Percentiles rank a stretch among this genome's conserved stretches.
phyloP scores from a whole-genome alignment of 495 filamentous ascomycete genomes.

The Xylaria flabelliformis region DNA sequence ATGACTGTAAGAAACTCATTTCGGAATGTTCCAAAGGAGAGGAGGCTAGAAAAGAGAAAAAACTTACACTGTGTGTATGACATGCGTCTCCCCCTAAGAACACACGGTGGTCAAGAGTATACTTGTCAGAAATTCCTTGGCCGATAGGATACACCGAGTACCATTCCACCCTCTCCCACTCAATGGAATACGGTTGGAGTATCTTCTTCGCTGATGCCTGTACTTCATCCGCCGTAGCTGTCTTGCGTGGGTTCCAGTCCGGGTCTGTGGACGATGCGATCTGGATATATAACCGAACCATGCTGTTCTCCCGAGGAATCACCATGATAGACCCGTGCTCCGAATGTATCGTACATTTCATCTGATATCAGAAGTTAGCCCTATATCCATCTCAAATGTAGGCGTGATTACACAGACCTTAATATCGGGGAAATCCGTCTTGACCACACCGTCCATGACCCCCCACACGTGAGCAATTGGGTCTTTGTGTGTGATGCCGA shows the following conservation, averaged over 20 bases:
- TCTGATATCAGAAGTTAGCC: conserved; percentile 56
- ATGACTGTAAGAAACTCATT: conserved; percentile 14
- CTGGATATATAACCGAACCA: conserved; percentile 80
- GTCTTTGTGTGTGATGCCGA: conserved; percentile 64
- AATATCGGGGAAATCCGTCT: conserved; percentile 79
- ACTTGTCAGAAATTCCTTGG: conserved; percentile 72
- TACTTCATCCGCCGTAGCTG: conserved; percentile 70
- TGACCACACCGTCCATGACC: conserved; percentile 76
- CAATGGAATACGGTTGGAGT: conserved; percentile 69
- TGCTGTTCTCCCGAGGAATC: conserved; percentile 75
- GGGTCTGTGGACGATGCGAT: conserved; percentile 69
- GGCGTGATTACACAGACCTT: conserved; percentile 46
- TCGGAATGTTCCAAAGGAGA: not conserved
- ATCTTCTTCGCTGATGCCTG: conserved; percentile 69
- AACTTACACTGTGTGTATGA: conserved; percentile 75
- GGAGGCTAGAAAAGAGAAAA: not conserved
- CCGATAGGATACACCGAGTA: conserved; percentile 75
- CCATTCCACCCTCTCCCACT: conserved; percentile 74
- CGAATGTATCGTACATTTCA: conserved; percentile 86
- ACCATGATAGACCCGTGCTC: conserved; percentile 75
- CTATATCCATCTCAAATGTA: conserved; percentile 19
- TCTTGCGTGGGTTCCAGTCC: conserved; percentile 65
- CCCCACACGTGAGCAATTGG: conserved; percentile 76
- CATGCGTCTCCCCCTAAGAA: conserved; percentile 84
- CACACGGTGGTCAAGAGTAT: conserved; percentile 70